Conservation (phyloP, 768 basidiomycete genomes). For the Lactarius vividus region DNA sequence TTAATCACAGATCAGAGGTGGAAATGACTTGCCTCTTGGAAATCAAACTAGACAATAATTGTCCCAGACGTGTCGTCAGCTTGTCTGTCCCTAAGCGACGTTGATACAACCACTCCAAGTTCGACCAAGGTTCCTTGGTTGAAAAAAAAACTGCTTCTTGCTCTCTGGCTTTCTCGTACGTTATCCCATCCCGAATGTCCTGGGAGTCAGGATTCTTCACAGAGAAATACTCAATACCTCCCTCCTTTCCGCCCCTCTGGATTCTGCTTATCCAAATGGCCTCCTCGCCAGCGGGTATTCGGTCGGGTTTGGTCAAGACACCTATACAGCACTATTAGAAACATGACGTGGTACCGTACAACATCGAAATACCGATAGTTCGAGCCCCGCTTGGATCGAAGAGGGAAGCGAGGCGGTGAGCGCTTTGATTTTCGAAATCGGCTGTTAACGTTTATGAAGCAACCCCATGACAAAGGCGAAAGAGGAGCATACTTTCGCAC, state of each 20-base stretch:
- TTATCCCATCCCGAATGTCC: slow-evolving; percentile 41
- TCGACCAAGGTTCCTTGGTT: slow-evolving; percentile 50
- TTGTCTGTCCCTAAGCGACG: slow-evolving; percentile 55
- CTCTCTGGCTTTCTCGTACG: slow-evolving; percentile 57
- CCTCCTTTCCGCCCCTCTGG: neutral
- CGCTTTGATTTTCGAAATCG: slow-evolving; percentile 79
- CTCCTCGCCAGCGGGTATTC: slow-evolving; percentile 19
- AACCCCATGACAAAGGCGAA: neutral
- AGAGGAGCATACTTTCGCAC: slow-evolving; percentile 55
- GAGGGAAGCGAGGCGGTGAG: slow-evolving; percentile 57
- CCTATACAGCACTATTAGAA: slow-evolving; percentile 4
- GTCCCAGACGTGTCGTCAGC: slow-evolving; percentile 54
- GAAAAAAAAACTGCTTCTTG: slow-evolving; percentile 38
- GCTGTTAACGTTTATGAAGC: slow-evolving; percentile 40
- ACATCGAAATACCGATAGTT: slow-evolving; percentile 56
- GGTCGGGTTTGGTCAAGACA: slow-evolving; percentile 25
- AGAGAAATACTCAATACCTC: slow-evolving; percentile 42
- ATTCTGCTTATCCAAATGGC: slow-evolving; percentile 1
- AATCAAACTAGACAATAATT: slow-evolving; percentile 61
- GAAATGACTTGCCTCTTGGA: slow-evolving; percentile 49
- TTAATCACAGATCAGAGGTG: neutral
- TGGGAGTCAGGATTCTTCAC: slow-evolving; percentile 48
- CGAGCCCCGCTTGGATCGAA: slow-evolving; percentile 61
- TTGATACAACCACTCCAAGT: slow-evolving; percentile 50
- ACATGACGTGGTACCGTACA: neutral